Evolutionary conservation across 164 flowering plant species (phyloP).

Genomic region (Piper longum): DNA sequence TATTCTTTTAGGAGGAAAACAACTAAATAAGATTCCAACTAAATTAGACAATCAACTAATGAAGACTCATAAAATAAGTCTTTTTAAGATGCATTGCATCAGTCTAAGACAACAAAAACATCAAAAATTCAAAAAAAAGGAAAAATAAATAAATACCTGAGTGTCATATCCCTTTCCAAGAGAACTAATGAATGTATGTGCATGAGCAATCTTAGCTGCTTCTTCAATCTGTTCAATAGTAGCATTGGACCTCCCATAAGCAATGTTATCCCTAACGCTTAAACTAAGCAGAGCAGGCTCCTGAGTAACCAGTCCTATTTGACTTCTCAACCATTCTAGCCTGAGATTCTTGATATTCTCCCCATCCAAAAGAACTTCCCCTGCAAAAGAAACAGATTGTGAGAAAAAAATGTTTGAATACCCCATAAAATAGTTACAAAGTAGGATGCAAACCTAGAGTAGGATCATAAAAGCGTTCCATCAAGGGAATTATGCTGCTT

Average conservation of each 20-base stretch:
- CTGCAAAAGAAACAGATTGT: constrained; percentile 30
- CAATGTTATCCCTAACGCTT: constrained; percentile 89
- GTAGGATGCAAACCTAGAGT: constrained; percentile 51
- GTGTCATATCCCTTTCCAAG: constrained; percentile 84
- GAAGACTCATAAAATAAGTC: too few relatives aligned
- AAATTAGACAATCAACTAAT: too few relatives aligned
- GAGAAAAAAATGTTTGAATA: neutral
- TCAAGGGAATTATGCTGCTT: constrained; percentile 95
- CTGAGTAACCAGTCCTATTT: constrained; percentile 91
- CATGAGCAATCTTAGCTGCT: constrained; percentile 97
- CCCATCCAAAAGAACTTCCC: constrained; percentile 95
- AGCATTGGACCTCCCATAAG: constrained; percentile 70
- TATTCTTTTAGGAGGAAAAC: too few relatives aligned
- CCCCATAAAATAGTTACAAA: neutral
- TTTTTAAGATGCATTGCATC: neutral
- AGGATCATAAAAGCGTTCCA: constrained; percentile 99
- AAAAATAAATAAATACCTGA: constrained; percentile 33
- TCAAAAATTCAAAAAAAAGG: neutral
- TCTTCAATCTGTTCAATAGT: constrained; percentile 85
- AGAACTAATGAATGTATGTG: constrained; percentile 90
- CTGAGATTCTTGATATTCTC: constrained; percentile 81
- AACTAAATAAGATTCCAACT: too few relatives aligned
- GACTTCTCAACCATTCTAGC: constrained; percentile 90
- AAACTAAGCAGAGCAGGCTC: constrained; percentile 97
- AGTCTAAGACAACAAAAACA: neutral